These are phyloP conservation scores for Trichoderma polysporum DNA, from an alignment of 2,329 filamentous ascomycete genomes.

Conservation along the genomic window DNA sequence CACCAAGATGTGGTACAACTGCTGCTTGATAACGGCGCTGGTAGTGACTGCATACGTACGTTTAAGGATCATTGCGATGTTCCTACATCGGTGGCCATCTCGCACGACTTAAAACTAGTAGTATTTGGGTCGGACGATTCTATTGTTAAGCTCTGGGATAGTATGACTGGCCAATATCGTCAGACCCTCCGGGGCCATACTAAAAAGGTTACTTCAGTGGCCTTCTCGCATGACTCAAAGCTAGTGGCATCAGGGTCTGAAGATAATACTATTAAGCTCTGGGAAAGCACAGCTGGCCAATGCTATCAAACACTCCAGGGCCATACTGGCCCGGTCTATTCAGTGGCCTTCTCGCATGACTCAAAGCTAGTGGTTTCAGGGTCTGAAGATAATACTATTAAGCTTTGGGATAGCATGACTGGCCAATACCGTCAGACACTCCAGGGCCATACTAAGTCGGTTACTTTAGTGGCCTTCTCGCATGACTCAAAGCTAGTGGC, in stretches of 20 bases:
- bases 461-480: not conserved
- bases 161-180: not conserved
- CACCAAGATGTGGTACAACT: rapidly evolving
- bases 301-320: not conserved
- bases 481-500: not conserved
- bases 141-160: not conserved
- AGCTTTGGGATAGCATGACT: not conserved
- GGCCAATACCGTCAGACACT: not conserved
- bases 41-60: not conserved
- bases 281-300: not conserved
- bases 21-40: not conserved
- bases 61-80: not conserved
- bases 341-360: not conserved
- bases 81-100: not conserved
- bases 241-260: not conserved
- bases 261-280: not conserved
- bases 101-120: not conserved
- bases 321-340: too few relatives aligned
- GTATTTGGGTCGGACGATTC: not conserved
- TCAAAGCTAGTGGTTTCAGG: not conserved
- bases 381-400: not conserved
- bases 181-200: not conserved
- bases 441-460: rapidly evolving
- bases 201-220: not conserved
- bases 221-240: not conserved